Conservation (phyloP, 2,329 filamentous ascomycete genomes). For the Paecilomyces formosus region DNA sequence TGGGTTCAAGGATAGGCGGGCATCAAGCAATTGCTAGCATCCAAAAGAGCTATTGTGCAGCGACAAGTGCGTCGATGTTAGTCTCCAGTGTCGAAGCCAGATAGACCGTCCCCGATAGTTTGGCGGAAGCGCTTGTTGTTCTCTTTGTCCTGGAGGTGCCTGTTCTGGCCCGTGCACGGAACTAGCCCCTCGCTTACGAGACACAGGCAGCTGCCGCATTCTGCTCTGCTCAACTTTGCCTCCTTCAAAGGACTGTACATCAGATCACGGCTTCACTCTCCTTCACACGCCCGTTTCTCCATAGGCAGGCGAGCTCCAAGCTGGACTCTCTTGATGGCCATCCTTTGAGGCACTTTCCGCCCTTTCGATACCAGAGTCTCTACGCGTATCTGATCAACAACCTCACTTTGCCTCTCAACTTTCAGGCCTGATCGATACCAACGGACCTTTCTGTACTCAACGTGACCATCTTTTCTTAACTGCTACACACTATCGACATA, state of each 20-base stretch:
- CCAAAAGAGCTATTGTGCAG: neutral
- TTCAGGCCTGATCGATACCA: neutral
- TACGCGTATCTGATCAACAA: neutral
- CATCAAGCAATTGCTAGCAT: neutral
- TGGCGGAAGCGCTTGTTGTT: constrained; percentile 31
- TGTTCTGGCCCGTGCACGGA: constrained; percentile 25
- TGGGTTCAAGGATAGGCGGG: constrained; percentile 2
- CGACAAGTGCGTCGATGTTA: constrained; percentile 8
- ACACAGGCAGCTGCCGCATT: constrained; percentile 12
- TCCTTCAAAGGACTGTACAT: neutral
- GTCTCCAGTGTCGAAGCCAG: constrained; percentile 11
- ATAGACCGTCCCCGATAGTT: constrained; percentile 2
- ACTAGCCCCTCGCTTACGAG: constrained; percentile 32
- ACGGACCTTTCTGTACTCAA: neutral
- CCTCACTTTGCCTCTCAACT: neutral
- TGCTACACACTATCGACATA: constrained; percentile 6
- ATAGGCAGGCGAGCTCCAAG: neutral
- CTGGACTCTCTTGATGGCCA: constrained; percentile 1
- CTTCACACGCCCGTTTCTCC: neutral
- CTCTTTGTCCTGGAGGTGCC: constrained; percentile 18
- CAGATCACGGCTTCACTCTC: neutral
- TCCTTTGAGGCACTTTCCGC: constrained; percentile 4
- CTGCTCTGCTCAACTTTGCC: constrained; percentile 5
- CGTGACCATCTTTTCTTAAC: neutral
- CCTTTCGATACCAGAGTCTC: neutral